A percentile compares a stretch with the other conserved stretches of the same genome.
phyloP scores from a whole-genome alignment of 345 rosid species.

The Populus ilicifolia region DNA sequence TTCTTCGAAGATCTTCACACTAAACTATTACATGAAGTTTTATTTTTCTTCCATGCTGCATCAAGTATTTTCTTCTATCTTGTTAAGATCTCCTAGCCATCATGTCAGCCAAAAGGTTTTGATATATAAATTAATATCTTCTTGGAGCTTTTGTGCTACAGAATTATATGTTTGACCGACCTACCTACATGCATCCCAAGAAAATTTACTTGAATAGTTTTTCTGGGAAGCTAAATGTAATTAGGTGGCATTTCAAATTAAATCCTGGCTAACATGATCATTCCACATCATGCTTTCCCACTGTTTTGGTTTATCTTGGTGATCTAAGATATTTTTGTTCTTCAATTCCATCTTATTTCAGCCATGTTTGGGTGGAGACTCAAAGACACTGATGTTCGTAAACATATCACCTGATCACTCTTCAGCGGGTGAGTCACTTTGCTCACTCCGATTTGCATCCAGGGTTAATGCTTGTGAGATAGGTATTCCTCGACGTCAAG shows the following conservation, averaged over 20 bases:
- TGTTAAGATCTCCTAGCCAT: not conserved
- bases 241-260: not conserved
- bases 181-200: not conserved
- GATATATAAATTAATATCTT: not conserved
- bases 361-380: slow-evolving; percentile 38
- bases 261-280: not conserved
- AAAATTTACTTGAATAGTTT: not conserved
- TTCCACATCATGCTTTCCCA: not conserved
- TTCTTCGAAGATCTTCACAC: not conserved
- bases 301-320: not conserved
- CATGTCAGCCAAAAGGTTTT: not conserved
- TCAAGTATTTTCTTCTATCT: not conserved
- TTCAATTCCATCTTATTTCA: slow-evolving; percentile 6
- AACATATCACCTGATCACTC: slow-evolving; percentile 27
- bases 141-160: not conserved
- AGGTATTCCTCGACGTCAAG: slow-evolving; percentile 32
- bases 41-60: not conserved
- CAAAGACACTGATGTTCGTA: slow-evolving; percentile 35
- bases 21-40: not conserved
- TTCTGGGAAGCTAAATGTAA: not conserved
- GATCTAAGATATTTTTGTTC: not conserved
- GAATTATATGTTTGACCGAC: not conserved
- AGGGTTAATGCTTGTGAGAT: slow-evolving; percentile 37
- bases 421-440: slow-evolving; percentile 27
- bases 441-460: slow-evolving; percentile 34